phyloP scores from a whole-genome alignment of 176 grass and related monocot genomes.

The Aechmea fasciata region DNA sequence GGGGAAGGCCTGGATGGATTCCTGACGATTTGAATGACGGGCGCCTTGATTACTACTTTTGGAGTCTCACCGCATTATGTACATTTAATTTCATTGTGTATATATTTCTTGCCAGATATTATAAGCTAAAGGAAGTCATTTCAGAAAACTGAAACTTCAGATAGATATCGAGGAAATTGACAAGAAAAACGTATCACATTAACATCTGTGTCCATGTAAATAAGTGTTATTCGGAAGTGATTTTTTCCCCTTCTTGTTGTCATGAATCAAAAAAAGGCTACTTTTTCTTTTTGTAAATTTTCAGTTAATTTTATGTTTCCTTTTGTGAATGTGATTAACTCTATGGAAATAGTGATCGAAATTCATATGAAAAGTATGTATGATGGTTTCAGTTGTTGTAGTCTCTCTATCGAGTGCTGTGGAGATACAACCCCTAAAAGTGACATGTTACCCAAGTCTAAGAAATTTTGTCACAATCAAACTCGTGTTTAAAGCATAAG shows the following conservation, averaged over 20 bases:
- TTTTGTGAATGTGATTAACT: too few species aligned
- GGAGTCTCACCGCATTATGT: slow-evolving; percentile 42
- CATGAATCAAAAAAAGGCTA: background rate
- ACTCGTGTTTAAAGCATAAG: too few species aligned
- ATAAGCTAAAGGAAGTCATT: slow-evolving; percentile 50
- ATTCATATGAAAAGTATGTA: too few species aligned
- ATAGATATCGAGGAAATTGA: slow-evolving; percentile 6
- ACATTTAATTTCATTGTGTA: slow-evolving; percentile 55
- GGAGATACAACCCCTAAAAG: too few species aligned
- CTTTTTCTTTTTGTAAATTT: background rate
- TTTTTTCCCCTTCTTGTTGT: background rate
- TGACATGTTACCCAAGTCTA: too few species aligned
- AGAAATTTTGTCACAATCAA: too few species aligned
- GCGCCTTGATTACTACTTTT: slow-evolving; percentile 79
- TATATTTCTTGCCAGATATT: slow-evolving; percentile 44
- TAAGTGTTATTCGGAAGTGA: background rate
- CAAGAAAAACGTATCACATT: background rate
- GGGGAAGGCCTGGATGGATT: slow-evolving; percentile 49
- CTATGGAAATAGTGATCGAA: too few species aligned
- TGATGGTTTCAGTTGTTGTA: too few species aligned
- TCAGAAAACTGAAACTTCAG: slow-evolving; percentile 6
- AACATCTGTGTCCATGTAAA: background rate
- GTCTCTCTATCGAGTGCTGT: too few species aligned
- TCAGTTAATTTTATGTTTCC: too few species aligned
- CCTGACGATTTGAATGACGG: slow-evolving; percentile 66